phyloP scores from a whole-genome alignment of 1,139 yeast genomes.

The Kodamaea anthophila region DNA sequence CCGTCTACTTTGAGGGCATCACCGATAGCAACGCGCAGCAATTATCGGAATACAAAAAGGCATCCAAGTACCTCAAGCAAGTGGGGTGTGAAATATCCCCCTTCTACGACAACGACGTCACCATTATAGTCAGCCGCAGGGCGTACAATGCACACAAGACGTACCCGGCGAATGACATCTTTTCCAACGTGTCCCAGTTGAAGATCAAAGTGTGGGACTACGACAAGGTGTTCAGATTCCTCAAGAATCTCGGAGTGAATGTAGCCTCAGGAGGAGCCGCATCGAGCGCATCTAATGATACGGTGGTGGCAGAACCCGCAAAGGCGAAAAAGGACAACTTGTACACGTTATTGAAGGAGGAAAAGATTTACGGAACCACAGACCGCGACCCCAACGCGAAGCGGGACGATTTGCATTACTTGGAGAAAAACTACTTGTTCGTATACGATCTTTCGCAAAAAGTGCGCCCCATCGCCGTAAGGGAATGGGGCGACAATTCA shows the following conservation, averaged over 20 bases:
- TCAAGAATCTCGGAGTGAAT: slow-evolving; percentile 59
- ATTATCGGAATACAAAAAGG: slow-evolving; percentile 47
- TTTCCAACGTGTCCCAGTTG: slow-evolving; percentile 54
- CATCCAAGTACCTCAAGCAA: slow-evolving; percentile 46
- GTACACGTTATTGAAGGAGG: slow-evolving; percentile 70
- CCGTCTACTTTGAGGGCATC: slow-evolving; percentile 73
- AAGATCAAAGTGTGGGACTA: slow-evolving; percentile 82
- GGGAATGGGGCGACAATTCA: slow-evolving; percentile 64
- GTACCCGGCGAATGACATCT: slow-evolving; percentile 53
- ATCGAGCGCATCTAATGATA: slow-evolving; percentile 7
- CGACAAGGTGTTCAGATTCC: slow-evolving; percentile 77
- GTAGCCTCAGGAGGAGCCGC: slow-evolving; percentile 13
- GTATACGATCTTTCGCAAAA: slow-evolving; percentile 77
- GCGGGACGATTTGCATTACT: slow-evolving; percentile 79
- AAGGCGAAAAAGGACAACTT: slow-evolving; percentile 27
- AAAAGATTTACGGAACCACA: slow-evolving; percentile 77
- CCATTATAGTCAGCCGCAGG: slow-evolving; percentile 73
- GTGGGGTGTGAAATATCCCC: slow-evolving; percentile 65
- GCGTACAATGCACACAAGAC: slow-evolving; percentile 12
- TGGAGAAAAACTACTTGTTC: slow-evolving; percentile 59
- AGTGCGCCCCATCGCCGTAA: slow-evolving; percentile 73
- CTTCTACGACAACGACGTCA: slow-evolving; percentile 72
- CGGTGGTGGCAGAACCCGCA: slow-evolving; percentile 6
- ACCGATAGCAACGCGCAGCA: slow-evolving; percentile 37
- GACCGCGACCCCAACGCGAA: slow-evolving; percentile 85